Evolutionary conservation across 1,284 basidiomycete species (phyloP), one percentile per base, ranked within the genome.

Genomic region (Clitocybe nebularis): DNA sequence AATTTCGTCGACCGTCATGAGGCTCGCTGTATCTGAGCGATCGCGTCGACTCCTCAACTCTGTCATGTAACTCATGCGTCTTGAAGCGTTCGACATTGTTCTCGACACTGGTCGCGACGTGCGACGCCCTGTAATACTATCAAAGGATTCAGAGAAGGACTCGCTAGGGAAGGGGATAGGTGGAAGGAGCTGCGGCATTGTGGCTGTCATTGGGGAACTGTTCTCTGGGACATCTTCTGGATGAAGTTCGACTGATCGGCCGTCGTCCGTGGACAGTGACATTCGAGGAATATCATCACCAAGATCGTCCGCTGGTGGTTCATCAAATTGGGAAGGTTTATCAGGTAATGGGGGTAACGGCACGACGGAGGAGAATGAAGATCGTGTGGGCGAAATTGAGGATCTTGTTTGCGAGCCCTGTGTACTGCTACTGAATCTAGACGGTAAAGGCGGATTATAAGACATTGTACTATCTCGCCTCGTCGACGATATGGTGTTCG

Each of bases 1-100:
- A 54, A 99, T 96, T 65, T 99, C 93, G 58, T 99, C 95, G 10
- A 99, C 89, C 0, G 95, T 99, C 59, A 99, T 75, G 53, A 99
- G 66, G 58, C 90, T 94, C 3, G 90, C 91, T 1, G 88, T 88
- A 57, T 98, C 94, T 1, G 88, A 89, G 35, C 78, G 73, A 57
- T 95, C 92, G 10, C 84, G 79, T 61, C 82, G 87, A 57, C 79
- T 85, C 41, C 87, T 72, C 36, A 92, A 60, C 58, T 89, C 85
- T 0, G 75, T 87, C 71, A 80, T 85, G 65, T 75, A 89, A 56
- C 87, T 90, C 68, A 84, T 76, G 1, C 89, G 79, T 48, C 73
- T 76, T 1, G 84, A 88, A 0, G 81, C 76, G 9, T 67, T 68
- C 42, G 81, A 75, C 53, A 69, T 56, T 32, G 74, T 58, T 43